These are phyloP conservation scores for Scopulariopsis brevicaulis DNA, from an alignment of 2,329 filamentous ascomycete species.

Conservation along the genomic window DNA sequence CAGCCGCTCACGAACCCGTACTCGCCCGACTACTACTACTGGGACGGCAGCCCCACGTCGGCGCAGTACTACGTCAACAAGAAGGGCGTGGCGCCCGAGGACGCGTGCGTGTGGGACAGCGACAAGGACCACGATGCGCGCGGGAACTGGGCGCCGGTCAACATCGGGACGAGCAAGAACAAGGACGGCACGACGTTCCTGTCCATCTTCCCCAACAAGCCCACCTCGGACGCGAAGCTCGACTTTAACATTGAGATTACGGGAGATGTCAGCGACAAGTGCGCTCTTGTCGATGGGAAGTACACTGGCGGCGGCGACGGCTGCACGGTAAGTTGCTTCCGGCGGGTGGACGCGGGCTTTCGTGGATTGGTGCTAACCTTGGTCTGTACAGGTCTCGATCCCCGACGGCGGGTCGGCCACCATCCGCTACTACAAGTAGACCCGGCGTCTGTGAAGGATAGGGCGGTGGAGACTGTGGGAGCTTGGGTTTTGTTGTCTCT, in stretches of 20 bases:
- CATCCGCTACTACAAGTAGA: slow-evolving; percentile 27
- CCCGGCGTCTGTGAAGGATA: background rate
- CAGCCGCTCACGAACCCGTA: slow-evolving; percentile 65
- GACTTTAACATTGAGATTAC: slow-evolving; percentile 70
- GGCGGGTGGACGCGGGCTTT: background rate
- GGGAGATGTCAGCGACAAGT: slow-evolving; percentile 48
- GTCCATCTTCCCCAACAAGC: slow-evolving; percentile 74
- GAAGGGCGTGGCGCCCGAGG: slow-evolving; percentile 49
- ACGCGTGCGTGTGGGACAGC: slow-evolving; percentile 68
- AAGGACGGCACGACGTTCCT: slow-evolving; percentile 58
- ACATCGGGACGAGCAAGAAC: slow-evolving; percentile 69
- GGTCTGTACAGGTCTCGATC: slow-evolving; percentile 27
- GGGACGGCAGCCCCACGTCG: slow-evolving; percentile 64
- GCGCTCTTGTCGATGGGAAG: slow-evolving; percentile 53
- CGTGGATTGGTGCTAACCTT: background rate
- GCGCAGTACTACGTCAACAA: slow-evolving; percentile 98
- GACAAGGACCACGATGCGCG: slow-evolving; percentile 35
- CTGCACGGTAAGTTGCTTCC: slow-evolving; percentile 64
- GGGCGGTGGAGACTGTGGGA: background rate
- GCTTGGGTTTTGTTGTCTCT: background rate
- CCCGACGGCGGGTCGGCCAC: slow-evolving; percentile 25
- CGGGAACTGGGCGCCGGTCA: slow-evolving; percentile 82
- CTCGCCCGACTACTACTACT: slow-evolving; percentile 62
- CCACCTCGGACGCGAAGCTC: slow-evolving; percentile 58
- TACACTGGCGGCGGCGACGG: slow-evolving; percentile 50